phyloP scores from a whole-genome alignment of 352 stramenopile species.

The Pythium pyrilobum region DNA sequence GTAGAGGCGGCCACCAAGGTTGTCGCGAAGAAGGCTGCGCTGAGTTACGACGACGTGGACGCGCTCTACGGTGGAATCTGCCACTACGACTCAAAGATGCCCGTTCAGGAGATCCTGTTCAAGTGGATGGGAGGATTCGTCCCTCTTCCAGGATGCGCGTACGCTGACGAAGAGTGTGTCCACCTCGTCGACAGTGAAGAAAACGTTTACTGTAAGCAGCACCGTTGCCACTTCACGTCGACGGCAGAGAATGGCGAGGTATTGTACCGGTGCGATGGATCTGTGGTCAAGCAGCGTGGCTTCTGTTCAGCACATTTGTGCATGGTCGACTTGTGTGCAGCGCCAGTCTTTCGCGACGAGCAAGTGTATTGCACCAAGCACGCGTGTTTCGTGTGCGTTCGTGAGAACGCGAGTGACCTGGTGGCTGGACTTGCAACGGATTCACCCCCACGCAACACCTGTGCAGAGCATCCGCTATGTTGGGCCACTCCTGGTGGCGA shows the following conservation, averaged over 20 bases:
- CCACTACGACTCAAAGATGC: conserved; percentile 51
- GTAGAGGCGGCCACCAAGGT: not conserved
- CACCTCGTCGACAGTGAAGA: conserved; percentile 24
- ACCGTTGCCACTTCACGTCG: conserved; percentile 19
- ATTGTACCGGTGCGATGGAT: conserved; percentile 21
- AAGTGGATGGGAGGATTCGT: conserved; percentile 51
- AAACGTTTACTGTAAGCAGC: conserved; percentile 20
- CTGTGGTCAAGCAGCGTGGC: conserved; percentile 21
- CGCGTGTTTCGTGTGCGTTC: conserved; percentile 55
- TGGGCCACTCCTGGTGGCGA: conserved; percentile 24
- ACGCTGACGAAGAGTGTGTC: conserved; percentile 24
- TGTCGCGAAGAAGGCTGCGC: not conserved
- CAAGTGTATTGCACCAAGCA: conserved; percentile 47
- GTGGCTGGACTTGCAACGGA: conserved; percentile 24
- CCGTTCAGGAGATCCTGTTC: conserved; percentile 51
- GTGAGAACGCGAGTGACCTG: not conserved
- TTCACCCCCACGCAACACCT: conserved; percentile 48
- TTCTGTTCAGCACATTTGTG: conserved; percentile 52
- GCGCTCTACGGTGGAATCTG: conserved; percentile 41
- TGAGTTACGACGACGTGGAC: conserved; percentile 29
- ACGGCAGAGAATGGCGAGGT: not conserved
- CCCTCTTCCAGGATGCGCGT: conserved; percentile 34
- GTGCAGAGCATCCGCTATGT: conserved; percentile 43
- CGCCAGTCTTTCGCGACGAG: conserved; percentile 16
- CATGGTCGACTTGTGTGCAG: conserved; percentile 1